A percentile compares a stretch with the other conserved stretches of the same genome.
These are phyloP conservation scores for Magnusiomyces sp. DNA, from an alignment of 1,139 yeast species.

Conservation along the genomic window DNA sequence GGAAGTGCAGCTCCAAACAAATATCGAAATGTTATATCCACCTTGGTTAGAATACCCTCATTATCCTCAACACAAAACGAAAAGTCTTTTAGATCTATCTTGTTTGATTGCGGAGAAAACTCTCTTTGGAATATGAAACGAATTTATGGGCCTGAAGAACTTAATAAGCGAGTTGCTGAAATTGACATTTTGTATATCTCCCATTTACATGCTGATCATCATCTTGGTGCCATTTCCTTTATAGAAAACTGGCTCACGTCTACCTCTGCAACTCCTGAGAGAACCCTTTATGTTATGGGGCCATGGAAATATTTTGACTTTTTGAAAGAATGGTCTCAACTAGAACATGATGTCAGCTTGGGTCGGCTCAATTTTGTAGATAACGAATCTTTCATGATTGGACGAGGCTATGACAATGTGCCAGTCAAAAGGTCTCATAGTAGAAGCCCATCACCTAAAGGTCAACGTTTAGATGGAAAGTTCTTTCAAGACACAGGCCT, in stretches of 20 bases:
- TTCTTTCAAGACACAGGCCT: conserved; percentile 7
- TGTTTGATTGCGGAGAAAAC: conserved; percentile 92
- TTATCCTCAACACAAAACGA: not conserved
- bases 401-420: conserved; percentile 20
- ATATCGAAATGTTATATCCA: conserved; percentile 72
- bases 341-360: conserved; percentile 43
- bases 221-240: conserved; percentile 69
- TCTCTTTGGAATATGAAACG: conserved; percentile 69
- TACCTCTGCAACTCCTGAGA: conserved; percentile 25
- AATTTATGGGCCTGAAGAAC: conserved; percentile 44
- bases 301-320: conserved; percentile 74
- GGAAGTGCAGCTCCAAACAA: conserved; percentile 89
- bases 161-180: conserved; percentile 43
- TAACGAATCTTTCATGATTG: conserved; percentile 52
- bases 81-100: conserved; percentile 16
- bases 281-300: conserved; percentile 45
- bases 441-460: not conserved
- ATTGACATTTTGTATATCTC: conserved; percentile 62
- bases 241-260: conserved; percentile 57
- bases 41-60: conserved; percentile 10
- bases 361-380: conserved; percentile 48
- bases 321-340: conserved; percentile 57
- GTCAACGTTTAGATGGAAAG: conserved; percentile 3
- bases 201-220: conserved; percentile 97
- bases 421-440: not conserved